A percentile compares a stretch with the other conserved stretches of the same genome.
phyloP scores from a whole-genome alignment of 179 eudicot species.

The Silene coronaria region DNA sequence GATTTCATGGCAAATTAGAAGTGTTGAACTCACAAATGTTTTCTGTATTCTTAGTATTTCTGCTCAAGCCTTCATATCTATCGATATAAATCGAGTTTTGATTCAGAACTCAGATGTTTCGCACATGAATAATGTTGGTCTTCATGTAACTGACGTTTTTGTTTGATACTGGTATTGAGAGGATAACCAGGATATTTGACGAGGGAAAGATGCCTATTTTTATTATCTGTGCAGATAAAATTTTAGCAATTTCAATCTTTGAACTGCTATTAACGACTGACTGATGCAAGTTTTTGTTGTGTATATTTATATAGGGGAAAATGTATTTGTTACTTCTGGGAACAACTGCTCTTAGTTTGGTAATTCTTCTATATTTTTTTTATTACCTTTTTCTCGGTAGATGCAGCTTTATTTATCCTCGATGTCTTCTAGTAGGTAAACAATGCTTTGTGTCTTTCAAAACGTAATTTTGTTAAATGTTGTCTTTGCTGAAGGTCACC shows the following conservation, averaged over 20 bases:
- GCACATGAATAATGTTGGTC: neutral
- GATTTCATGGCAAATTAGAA: neutral
- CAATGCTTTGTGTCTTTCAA: slow-evolving; percentile 1
- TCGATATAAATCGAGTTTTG: neutral
- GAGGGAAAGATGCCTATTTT: neutral
- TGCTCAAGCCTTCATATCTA: neutral
- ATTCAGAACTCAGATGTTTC: neutral
- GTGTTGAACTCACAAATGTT: neutral
- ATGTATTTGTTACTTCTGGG: slow-evolving; percentile 95
- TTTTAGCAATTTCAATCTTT: neutral
- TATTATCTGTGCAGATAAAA: neutral
- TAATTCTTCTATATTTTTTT: slow-evolving; percentile 26
- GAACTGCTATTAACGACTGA: neutral
- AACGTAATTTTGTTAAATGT: neutral
- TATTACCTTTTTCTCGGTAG: neutral
- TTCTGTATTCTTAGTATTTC: neutral
- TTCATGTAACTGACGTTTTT: neutral
- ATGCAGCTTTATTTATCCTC: neutral
- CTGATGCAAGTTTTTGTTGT: slow-evolving; percentile 14
- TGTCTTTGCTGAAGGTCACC: slow-evolving; percentile 56
- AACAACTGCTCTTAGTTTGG: slow-evolving; percentile 95
- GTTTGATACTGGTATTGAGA: neutral
- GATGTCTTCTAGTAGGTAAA: neutral
- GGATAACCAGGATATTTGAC: neutral
- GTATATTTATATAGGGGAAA: slow-evolving; percentile 49